Percentiles rank a stretch among this genome's conserved stretches.
phyloP scores from a whole-genome alignment of 148 eudicot genomes.

The Selenicereus undatus region DNA sequence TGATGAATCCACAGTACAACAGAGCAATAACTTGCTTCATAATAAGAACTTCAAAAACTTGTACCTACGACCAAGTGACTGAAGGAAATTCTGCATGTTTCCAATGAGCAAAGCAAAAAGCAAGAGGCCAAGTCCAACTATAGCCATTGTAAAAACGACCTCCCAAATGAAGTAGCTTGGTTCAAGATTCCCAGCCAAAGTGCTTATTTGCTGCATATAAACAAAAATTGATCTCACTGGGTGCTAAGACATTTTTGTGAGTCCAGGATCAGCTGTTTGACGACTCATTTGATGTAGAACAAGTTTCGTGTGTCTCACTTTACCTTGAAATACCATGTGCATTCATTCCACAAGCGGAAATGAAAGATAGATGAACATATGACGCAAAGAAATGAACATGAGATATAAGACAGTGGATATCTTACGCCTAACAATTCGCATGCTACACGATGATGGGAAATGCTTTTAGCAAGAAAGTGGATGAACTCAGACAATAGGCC shows the following conservation, averaged over 20 bases:
- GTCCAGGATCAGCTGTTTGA: background rate
- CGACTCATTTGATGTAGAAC: background rate
- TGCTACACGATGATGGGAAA: background rate
- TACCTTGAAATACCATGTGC: background rate
- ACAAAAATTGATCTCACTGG: background rate
- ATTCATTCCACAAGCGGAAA: background rate
- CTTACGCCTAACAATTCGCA: background rate
- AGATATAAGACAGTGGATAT: background rate
- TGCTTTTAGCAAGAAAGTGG: background rate
- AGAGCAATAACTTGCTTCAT: background rate
- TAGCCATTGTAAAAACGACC: slow-evolving; percentile 76
- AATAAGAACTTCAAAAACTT: background rate
- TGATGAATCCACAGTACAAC: background rate
- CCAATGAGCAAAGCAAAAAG: slow-evolving; percentile 85
- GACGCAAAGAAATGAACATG: background rate
- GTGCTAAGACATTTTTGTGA: background rate
- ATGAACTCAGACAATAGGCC: background rate
- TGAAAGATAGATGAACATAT: background rate
- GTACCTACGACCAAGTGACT: slow-evolving; percentile 83
- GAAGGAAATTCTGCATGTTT: slow-evolving; percentile 87
- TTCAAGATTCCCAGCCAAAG: slow-evolving; percentile 68
- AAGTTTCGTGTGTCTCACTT: background rate
- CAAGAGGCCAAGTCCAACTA: slow-evolving; percentile 68
- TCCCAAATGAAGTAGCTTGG: slow-evolving; percentile 81
- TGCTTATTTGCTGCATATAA: slow-evolving; percentile 73